Base-by-base conservation (phyloP, 176 grass and related monocot genomes). In the Lolium multiflorum region DNA sequence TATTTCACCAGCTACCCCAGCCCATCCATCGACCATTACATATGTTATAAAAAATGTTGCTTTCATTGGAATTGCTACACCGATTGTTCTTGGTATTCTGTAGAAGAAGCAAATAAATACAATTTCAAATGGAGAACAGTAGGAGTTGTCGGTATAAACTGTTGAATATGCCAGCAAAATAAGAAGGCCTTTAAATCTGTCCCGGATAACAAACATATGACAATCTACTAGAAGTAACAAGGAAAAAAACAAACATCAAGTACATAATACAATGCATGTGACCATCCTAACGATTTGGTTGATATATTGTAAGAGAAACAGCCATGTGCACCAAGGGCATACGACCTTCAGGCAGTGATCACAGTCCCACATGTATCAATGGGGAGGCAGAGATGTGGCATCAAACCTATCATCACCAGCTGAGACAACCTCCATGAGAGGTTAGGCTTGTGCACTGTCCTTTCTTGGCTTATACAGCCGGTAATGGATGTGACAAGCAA, bases 11-110 rank as follows among this genome's bases (percentile, higher is more conserved):
- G 97, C 94, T 82, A 97, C 87, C 63, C 97, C 97, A 78, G 97
- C 94, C 97, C 97, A 99, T 83, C 97, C 97, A 88, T 99, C 97
- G 13, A 97, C 94, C 97, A 99, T 99, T 71, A 90, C 74, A 82
- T 96, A 98, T 37, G 94, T 94, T 92, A 98, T 98, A 84, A 98
- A 98, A 88, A 98, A 98, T 56, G 97, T 99, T 55, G 97, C 97
- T 74, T 91, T 99, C 94, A 96, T 94, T 66, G 94, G 94, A 82
- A 99, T 94, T 57, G 92, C 65, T 84, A 71, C 85, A 90, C 97
- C 97, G 6, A 99, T 90, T 77, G 89, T 94, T 64, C 48, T 92
- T 70, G 97, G 94, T 83, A 99, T 99, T 37, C 94, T 96, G 71
- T 15, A 75, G 76, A 86, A 81, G 38, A 79, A 14, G 57, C 20